Evolutionary conservation across 2,329 filamentous ascomycete genomes (phyloP).

Genomic region (Apiospora saccharicola): DNA sequence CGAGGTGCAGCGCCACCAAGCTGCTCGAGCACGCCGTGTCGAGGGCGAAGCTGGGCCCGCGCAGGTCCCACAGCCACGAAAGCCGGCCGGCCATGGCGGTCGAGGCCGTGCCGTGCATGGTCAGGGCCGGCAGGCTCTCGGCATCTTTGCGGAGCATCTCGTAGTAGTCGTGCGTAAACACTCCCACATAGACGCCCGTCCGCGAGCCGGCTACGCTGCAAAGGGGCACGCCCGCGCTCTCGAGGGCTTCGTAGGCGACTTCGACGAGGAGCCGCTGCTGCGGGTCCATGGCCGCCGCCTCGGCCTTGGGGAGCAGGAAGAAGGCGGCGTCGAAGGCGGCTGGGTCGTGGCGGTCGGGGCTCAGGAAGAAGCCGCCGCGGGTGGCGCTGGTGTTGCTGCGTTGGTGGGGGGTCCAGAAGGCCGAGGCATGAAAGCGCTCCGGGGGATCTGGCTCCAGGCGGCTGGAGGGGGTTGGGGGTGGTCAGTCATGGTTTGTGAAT

Average conservation of each 20-base stretch:
- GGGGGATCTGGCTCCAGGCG: too few species aligned
- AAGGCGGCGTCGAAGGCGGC: background rate
- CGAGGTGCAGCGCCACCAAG: slow-evolving; percentile 51
- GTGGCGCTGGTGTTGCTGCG: too few species aligned
- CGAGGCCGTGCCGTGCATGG: slow-evolving; percentile 29
- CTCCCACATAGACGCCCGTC: background rate
- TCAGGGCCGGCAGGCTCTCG: background rate
- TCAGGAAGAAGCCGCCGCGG: too few species aligned
- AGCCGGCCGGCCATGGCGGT: slow-evolving; percentile 43
- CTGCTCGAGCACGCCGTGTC: slow-evolving; percentile 56
- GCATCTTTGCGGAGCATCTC: background rate
- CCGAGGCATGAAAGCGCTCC: too few species aligned
- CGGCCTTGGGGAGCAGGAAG: background rate
- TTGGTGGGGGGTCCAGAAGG: too few species aligned
- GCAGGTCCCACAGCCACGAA: slow-evolving; percentile 50
- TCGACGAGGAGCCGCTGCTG: background rate
- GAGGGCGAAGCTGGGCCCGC: slow-evolving; percentile 50
- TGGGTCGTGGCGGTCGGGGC: too few species aligned
- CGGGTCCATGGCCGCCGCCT: background rate
- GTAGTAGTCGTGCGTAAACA: background rate
- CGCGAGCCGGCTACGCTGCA: background rate
- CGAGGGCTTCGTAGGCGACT: background rate
- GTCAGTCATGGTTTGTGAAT: too few species aligned
- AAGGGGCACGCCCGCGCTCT: background rate
- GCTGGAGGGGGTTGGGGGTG: too few species aligned